A percentile compares a stretch with the other conserved stretches of the same genome.
These are phyloP conservation scores for Saccharomyces hybrid DNA, from an alignment of 1,139 yeast genomes.

Conservation along the genomic window DNA sequence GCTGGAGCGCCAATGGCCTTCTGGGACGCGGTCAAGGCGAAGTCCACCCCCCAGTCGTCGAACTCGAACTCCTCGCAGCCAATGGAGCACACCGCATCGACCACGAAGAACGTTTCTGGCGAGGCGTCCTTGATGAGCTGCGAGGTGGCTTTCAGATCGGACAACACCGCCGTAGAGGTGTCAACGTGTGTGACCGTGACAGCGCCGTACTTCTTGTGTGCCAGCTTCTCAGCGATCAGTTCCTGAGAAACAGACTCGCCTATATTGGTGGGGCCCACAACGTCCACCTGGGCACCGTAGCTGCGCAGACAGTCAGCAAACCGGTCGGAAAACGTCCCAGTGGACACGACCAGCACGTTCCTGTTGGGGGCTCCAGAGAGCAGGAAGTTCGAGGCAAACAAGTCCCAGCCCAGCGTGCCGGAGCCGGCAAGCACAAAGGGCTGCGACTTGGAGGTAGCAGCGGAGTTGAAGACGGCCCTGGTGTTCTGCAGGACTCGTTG, in stretches of 20 bases:
- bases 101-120: constrained; percentile 76
- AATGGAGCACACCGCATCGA: constrained; percentile 92
- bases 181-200: constrained; percentile 92
- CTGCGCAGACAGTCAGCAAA: constrained; percentile 72
- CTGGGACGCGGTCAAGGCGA: constrained; percentile 84
- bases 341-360: constrained; percentile 67
- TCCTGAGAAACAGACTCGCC: constrained; percentile 61
- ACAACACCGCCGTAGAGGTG: constrained; percentile 86
- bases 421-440: constrained; percentile 81
- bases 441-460: constrained; percentile 40
- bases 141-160: constrained; percentile 61
- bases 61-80: constrained; percentile 83
- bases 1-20: constrained; percentile 95
- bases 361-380: constrained; percentile 26
- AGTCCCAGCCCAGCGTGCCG: constrained; percentile 95
- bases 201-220: constrained; percentile 47
- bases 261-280: constrained; percentile 48
- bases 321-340: constrained; percentile 91
- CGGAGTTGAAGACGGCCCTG: constrained; percentile 52
- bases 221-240: constrained; percentile 48
- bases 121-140: constrained; percentile 51
- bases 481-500: constrained; percentile 59
- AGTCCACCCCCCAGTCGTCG: constrained; percentile 87
- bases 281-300: constrained; percentile 64
- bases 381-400: constrained; percentile 71